Evolutionary conservation across 768 basidiomycete species (phyloP), one percentile per base, ranked within the genome.

Genomic region (Lactarius evosmus): DNA sequence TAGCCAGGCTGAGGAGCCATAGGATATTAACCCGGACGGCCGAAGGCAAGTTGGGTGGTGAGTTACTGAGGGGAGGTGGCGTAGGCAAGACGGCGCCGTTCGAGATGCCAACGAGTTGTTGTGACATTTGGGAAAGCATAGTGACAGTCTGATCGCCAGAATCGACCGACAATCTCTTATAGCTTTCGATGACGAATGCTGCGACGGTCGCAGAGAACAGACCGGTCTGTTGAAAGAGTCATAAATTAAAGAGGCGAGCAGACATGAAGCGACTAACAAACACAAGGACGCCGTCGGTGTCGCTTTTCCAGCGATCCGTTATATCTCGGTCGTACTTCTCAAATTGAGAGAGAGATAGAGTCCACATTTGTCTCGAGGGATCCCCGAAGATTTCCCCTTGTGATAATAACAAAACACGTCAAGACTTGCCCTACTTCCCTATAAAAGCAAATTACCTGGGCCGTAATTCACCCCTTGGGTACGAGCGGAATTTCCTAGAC

Each of bases 201-300:
- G 56, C 56, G 40, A 57, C 56, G 3, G 56, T 57, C 41, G 56
- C 56, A 40, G 56, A 57, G 41, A 57, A 57, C 11, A 57, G 40
- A 41, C 56, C 56, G 6, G 56, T 57, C 56, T 57, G 19, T 19
- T 12, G 56, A 16, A 14, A 14, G 25, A 9, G 40, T 57, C 41
- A n/a, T n/a, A 44, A 29, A 19, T 57, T 57, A 44, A 25, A 29
- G 38, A 29, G 29, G 30, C 2, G 36, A 19, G 27, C 4, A 44
- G 2, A 22, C 19, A 27, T 7, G 25, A 57, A 57, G 12, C 12
- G 16, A 34, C 40, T 29, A 8, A 57, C 56, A 44, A 57, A 57
- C 40, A 57, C 56, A 40, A 57, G 56, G 16, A 57, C 41, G 56
- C 56, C 56, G 16, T 32, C 34, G 9, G 56, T 32, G 12, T 57